Conservation (phyloP, 768 basidiomycete genomes). For the Harrya chromipes region DNA sequence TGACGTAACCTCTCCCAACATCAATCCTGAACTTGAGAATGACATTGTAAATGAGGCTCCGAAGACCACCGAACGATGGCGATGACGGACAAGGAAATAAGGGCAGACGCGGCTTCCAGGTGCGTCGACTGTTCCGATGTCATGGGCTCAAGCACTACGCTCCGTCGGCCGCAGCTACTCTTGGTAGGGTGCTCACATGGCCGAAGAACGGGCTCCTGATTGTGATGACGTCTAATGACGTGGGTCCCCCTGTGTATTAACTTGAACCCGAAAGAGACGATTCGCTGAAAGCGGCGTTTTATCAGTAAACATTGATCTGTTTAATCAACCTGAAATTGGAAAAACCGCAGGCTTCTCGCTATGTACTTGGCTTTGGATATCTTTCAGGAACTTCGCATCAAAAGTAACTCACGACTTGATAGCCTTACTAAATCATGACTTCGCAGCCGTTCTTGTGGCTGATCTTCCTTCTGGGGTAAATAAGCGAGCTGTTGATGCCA, state of each 20-base stretch:
- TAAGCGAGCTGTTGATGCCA: neutral
- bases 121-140: no score
- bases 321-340: slow-evolving; percentile 1
- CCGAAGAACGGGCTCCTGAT: neutral
- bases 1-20: no score
- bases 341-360: no score
- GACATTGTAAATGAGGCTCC: no score
- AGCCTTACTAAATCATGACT: slow-evolving; percentile 1
- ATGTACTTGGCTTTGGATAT: no score
- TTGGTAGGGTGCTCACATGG: slow-evolving; percentile 2
- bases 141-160: no score
- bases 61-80: no score
- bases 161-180: neutral
- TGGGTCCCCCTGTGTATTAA: neutral
- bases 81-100: no score
- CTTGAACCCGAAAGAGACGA: neutral
- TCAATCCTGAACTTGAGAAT: no score
- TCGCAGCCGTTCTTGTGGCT: slow-evolving; percentile 2
- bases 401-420: slow-evolving; percentile 2
- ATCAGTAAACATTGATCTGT: neutral
- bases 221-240: slow-evolving; percentile 8
- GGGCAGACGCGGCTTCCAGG: no score
- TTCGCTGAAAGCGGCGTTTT: neutral
- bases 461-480: neutral
- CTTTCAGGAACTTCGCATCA: slow-evolving; percentile 6